Conservation (phyloP, 2,329 filamentous ascomycete genomes). For the Aulographum hederae region DNA sequence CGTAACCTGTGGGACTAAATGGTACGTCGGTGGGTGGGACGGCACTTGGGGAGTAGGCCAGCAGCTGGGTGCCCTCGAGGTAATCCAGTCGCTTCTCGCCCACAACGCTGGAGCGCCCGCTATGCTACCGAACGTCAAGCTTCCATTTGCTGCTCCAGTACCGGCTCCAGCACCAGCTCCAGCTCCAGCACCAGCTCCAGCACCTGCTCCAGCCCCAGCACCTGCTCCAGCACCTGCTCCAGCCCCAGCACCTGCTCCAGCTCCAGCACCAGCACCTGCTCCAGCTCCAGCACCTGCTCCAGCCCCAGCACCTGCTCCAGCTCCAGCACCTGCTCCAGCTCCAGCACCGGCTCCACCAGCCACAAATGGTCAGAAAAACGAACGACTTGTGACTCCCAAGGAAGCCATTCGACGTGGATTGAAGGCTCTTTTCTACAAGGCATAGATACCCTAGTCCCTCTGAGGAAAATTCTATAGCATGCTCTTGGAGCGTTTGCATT, state of each 20-base stretch:
- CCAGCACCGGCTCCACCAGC: too few relatives aligned
- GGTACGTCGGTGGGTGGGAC: slow-evolving; percentile 24
- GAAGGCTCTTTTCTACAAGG: too few relatives aligned
- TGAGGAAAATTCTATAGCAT: too few relatives aligned
- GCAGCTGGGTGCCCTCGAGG: slow-evolving; percentile 25
- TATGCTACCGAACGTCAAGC: background rate
- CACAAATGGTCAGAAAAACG: too few relatives aligned
- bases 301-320: too few relatives aligned
- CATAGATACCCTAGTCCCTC: too few relatives aligned
- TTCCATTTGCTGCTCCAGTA: background rate
- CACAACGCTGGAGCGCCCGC: slow-evolving; percentile 1
- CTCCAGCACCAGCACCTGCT: too few relatives aligned
- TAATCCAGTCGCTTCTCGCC: slow-evolving; percentile 23
- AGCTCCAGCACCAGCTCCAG: background rate
- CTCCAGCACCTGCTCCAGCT: too few relatives aligned
- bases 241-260: background rate
- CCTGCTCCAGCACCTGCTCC: background rate
- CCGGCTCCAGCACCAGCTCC: background rate
- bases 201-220: background rate
- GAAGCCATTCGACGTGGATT: too few relatives aligned
- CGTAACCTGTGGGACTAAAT: slow-evolving; percentile 25
- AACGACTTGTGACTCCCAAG: too few relatives aligned
- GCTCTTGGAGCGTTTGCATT: too few relatives aligned
- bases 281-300: background rate
- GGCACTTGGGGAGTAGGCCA: slow-evolving; percentile 23